Percentiles rank a stretch among this genome's conserved stretches.
Evolutionary conservation across 306 rosid species (phyloP).

Genomic region (Neltuma alba): DNA sequence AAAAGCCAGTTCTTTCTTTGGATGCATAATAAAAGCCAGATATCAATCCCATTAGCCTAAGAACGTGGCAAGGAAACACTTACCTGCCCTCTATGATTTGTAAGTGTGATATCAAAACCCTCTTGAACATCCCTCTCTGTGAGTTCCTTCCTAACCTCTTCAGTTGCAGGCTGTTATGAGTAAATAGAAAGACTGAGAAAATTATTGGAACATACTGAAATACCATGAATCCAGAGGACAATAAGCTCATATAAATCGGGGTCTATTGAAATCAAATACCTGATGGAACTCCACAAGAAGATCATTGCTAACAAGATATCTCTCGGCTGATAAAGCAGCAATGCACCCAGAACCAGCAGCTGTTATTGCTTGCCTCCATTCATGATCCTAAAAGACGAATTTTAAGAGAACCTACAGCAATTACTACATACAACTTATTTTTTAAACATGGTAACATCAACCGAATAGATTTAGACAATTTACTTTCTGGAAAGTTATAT

Average conservation of each 20-base stretch:
- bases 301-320: conserved; percentile 80
- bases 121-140: conserved; percentile 81
- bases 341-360: conserved; percentile 98
- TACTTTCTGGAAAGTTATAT: conserved; percentile 20
- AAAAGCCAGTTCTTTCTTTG: neutral
- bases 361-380: conserved; percentile 98
- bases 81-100: conserved; percentile 92
- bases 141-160: conserved; percentile 85
- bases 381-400: conserved; percentile 64
- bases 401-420: conserved; percentile 19
- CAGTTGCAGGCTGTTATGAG: conserved; percentile 77
- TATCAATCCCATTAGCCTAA: conserved; percentile 29
- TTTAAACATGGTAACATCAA: conserved; percentile 16
- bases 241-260: conserved; percentile 25
- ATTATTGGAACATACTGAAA: conserved; percentile 28
- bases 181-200: conserved; percentile 28
- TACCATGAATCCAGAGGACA: conserved; percentile 17
- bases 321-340: conserved; percentile 95
- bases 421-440: neutral
- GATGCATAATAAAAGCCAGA: conserved; percentile 1
- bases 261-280: conserved; percentile 52
- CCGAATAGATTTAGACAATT: conserved; percentile 26
- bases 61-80: conserved; percentile 20
- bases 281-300: conserved; percentile 95
- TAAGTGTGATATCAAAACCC: conserved; percentile 69